Base-by-base conservation (phyloP, 2,329 filamentous ascomycete species). In the Scorias spongiosa region DNA sequence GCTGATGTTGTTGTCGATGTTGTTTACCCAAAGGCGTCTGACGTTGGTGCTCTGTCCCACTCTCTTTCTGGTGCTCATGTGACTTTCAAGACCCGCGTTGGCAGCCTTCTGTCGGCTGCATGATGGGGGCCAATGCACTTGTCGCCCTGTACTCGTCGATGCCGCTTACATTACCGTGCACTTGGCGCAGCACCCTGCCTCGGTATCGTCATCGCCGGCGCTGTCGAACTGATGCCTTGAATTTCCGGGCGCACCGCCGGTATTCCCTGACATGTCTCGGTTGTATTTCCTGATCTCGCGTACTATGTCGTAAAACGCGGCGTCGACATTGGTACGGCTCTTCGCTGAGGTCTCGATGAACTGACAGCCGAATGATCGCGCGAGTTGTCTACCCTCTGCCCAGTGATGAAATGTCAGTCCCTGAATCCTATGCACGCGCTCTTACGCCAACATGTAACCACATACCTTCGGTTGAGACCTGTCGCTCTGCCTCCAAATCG, bases 261-360 rank as follows among this genome's bases (percentile, higher is more conserved):
- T 73, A 70, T 56, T 76, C 70, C 52, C 80, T 48, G 88, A 87
- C 80, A 95, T 93, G 62, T 96, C 89, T 64, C 91, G 89, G 78
- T 98, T 96, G 70, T 93, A 96, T 67, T 86, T 83, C 67, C 91
- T 80, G 61, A 98, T 98, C 65, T 96, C 91, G 63, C 91, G 83
- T 46, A 98, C 91, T 55, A 96, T 88, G 63, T 96, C 88, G 75
- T 89, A 96, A 70, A 98, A 98, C 44, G 89, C 87, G 68, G 93
- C 88, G 67, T 98, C 91, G 58, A 98, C 91, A 62, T 96, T 95
- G 71, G 91, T 93, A 63, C 89, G 82, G 49, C 88, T 93, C 71
- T 96, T 98, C 54, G 91, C 91, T 37, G 91, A 98, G 10, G 91
- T 96, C 72, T 98, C 91, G 69, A 96, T 93, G 71, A 96, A 98